phyloP scores from a whole-genome alignment of 768 basidiomycete species.

The Gloeopeniophorella convolvens region DNA sequence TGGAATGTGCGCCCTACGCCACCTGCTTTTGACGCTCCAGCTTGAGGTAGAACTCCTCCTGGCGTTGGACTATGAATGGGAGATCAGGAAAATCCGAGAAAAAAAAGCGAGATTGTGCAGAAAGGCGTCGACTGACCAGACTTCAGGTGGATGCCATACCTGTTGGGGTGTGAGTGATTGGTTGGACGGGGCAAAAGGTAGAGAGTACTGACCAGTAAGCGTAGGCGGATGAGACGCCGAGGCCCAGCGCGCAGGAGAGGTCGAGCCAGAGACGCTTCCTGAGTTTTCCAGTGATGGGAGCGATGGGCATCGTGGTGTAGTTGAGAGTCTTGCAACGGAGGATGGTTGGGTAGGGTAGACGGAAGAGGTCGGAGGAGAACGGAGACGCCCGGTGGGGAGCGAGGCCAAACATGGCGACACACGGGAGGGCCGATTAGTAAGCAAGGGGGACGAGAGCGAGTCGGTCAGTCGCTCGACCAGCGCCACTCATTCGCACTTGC shows the following conservation, averaged over 20 bases:
- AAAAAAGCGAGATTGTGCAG: neutral
- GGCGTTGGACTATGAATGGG: constrained; percentile 55
- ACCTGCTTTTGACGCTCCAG: constrained; percentile 55
- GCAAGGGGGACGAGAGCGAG: no score
- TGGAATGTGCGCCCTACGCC: constrained; percentile 18
- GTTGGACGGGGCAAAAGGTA: constrained; percentile 16
- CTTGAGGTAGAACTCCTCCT: constrained; percentile 83
- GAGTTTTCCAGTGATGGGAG: constrained; percentile 90
- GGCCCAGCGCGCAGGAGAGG: constrained; percentile 63
- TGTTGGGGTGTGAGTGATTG: constrained; percentile 31
- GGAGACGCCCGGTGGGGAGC: no score
- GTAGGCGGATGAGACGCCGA: constrained; percentile 70
- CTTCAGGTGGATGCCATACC: constrained; percentile 82
- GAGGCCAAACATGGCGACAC: constrained; percentile 18
- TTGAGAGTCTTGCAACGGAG: constrained; percentile 25
- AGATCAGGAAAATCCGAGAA: neutral
- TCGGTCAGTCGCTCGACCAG: constrained; percentile 17
- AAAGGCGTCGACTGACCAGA: constrained; percentile 42
- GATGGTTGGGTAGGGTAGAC: constrained; percentile 12
- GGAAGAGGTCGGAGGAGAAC: constrained; percentile 10
- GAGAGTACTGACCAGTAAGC: constrained; percentile 68
- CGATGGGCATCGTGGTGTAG: constrained; percentile 60
- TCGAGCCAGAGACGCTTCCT: constrained; percentile 92
- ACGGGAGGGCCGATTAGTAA: no score
- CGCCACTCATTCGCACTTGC: constrained; percentile 5